Evolutionary conservation across 2,329 filamentous ascomycete genomes (phyloP).

Genomic region (Magnaporthiopsis poae): DNA sequence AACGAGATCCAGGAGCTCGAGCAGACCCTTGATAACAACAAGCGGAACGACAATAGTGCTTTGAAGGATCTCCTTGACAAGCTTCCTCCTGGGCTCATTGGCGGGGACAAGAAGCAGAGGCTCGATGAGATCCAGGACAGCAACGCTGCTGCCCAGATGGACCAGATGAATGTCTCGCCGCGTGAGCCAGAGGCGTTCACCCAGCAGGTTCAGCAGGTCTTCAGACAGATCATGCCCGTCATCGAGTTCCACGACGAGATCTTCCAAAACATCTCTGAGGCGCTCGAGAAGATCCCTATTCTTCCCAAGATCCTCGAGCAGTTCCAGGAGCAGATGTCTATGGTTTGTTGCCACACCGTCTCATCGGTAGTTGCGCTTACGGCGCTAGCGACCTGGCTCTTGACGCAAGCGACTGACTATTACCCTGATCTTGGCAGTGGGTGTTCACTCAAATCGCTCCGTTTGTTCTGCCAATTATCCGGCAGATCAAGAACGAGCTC

Average conservation of each 20-base stretch:
- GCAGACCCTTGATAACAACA: constrained; percentile 61
- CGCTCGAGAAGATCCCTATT: constrained; percentile 76
- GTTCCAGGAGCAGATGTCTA: constrained; percentile 73
- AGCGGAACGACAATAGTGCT: constrained; percentile 58
- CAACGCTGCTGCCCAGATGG: constrained; percentile 63
- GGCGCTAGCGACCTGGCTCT: background rate
- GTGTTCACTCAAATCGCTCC: constrained; percentile 87
- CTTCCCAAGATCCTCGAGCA: constrained; percentile 78
- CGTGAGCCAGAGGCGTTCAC: constrained; percentile 78
- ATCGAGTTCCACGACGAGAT: constrained; percentile 86
- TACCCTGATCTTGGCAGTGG: background rate
- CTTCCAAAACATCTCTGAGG: constrained; percentile 66
- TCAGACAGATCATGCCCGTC: constrained; percentile 74
- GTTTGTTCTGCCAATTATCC: constrained; percentile 75
- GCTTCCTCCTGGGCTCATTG: constrained; percentile 70
- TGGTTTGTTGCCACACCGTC: constrained; percentile 44
- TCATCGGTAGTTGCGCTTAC: too few species aligned
- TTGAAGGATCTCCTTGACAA: constrained; percentile 72
- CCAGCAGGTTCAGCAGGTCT: constrained; percentile 61
- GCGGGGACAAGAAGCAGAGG: constrained; percentile 62
- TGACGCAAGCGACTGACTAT: background rate
- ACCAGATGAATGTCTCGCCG: constrained; percentile 64
- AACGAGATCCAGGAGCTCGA: constrained; percentile 84
- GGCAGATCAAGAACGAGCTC: constrained; percentile 78
- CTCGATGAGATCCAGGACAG: constrained; percentile 72